Percentiles rank a stretch among this genome's conserved stretches.
These are phyloP conservation scores for Diplodia intermedia DNA, from an alignment of 2,329 filamentous ascomycete species.

Conservation along the genomic window DNA sequence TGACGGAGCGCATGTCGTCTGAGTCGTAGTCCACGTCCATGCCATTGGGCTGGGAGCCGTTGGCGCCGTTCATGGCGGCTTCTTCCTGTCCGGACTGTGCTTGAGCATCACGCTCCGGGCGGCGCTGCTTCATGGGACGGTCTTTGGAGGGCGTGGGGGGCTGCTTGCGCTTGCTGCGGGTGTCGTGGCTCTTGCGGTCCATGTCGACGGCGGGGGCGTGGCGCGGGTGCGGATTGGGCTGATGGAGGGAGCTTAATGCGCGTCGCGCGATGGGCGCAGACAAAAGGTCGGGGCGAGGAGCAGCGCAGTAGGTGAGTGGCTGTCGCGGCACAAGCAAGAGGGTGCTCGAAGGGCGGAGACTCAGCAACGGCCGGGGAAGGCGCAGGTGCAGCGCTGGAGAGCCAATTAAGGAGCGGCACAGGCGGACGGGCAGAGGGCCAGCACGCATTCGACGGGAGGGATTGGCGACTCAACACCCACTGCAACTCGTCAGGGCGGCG, in stretches of 20 bases:
- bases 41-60: constrained; percentile 54
- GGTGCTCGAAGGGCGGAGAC: constrained; percentile 7
- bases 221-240: constrained; percentile 2
- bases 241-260: constrained; percentile 7
- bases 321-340: constrained; percentile 14
- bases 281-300: not conserved
- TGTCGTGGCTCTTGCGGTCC: constrained; percentile 37
- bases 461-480: constrained; percentile 24
- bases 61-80: constrained; percentile 37
- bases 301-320: not conserved
- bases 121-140: constrained; percentile 63
- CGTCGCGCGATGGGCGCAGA: constrained; percentile 6
- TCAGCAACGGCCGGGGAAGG: constrained; percentile 16
- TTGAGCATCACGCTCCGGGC: constrained; percentile 52
- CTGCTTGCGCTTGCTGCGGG: constrained; percentile 63
- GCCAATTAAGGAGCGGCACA: constrained; percentile 24
- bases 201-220: constrained; percentile 20
- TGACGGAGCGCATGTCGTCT: constrained; percentile 47
- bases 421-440: constrained; percentile 29
- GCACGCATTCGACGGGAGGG: constrained; percentile 27
- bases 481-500: constrained; percentile 6
- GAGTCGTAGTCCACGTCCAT: constrained; percentile 52
- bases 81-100: constrained; percentile 50
- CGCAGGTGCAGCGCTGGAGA: not conserved
- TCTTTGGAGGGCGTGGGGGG: constrained; percentile 58